These are phyloP conservation scores for Psilocybe tampanensis DNA, from an alignment of 768 basidiomycete species.

Conservation along the genomic window DNA sequence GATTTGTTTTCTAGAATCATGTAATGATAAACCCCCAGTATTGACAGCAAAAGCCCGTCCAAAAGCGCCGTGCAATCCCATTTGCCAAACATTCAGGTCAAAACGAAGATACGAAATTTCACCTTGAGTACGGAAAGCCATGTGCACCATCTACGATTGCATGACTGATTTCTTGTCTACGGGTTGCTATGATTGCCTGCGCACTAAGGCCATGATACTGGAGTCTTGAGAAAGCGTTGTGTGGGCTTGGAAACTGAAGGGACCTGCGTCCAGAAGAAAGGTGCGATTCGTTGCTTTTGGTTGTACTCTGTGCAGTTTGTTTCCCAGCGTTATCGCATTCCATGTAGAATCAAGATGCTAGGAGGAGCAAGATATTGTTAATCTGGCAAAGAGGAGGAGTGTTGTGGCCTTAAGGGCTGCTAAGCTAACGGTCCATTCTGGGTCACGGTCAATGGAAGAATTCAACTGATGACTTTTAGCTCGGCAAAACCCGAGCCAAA, in stretches of 20 bases:
- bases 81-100: background rate
- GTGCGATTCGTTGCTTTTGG: background rate
- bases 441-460: no score
- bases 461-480: no score
- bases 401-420: no score
- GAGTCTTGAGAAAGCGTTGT: slow-evolving; percentile 1
- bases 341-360: background rate
- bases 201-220: slow-evolving; percentile 3
- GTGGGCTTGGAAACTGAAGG: background rate
- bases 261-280: background rate
- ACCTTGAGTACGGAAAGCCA: slow-evolving; percentile 45
- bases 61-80: background rate
- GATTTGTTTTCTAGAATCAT: background rate
- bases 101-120: slow-evolving; percentile 4
- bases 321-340: background rate
- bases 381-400: no score
- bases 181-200: slow-evolving; percentile 4
- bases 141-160: slow-evolving; percentile 21
- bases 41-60: background rate
- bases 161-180: slow-evolving; percentile 16
- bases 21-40: background rate
- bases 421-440: no score
- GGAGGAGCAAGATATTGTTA: no score
- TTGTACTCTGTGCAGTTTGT: background rate
- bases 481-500: no score